phyloP scores from a whole-genome alignment of 2,329 filamentous ascomycete species.

The Escovopsis sp. region DNA sequence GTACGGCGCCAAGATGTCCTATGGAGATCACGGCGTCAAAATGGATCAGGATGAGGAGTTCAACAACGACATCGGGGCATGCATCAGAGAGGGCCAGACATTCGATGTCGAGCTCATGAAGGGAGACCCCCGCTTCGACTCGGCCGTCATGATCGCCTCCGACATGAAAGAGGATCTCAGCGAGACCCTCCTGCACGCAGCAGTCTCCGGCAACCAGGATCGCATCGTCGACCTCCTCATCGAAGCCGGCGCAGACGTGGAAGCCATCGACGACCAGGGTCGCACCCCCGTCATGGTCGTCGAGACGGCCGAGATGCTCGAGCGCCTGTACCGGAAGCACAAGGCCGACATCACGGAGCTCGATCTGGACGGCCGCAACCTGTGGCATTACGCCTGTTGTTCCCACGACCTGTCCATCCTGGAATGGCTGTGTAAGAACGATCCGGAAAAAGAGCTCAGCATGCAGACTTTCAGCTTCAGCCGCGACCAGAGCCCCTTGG shows the following conservation, averaged over 20 bases:
- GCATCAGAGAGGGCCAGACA: conserved; percentile 9
- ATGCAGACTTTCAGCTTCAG: conserved; percentile 9
- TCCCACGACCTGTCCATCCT: conserved; percentile 17
- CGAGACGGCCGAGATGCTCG: conserved; percentile 14
- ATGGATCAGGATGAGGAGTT: too few species aligned
- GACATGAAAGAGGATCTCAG: too few species aligned
- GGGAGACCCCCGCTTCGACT: conserved; percentile 18
- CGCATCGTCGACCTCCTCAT: conserved; percentile 16
- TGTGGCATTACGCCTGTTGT: conserved; percentile 24
- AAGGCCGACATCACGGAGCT: conserved; percentile 14
- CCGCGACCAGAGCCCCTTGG: conserved; percentile 16
- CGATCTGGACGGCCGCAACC: conserved; percentile 18
- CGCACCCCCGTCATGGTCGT: conserved; percentile 23
- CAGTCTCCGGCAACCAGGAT: conserved; percentile 12
- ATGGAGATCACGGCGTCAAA: too few species aligned
- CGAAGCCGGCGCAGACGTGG: conserved; percentile 14
- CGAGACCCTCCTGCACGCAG: conserved; percentile 5
- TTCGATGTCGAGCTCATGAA: conserved; percentile 14
- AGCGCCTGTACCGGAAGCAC: conserved; percentile 13
- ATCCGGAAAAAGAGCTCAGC: conserved; percentile 15
- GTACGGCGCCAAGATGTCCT: too few species aligned
- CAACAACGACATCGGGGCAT: too few species aligned
- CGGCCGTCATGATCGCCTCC: conserved; percentile 9
- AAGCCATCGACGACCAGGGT: conserved; percentile 12
- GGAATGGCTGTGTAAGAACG: conserved; percentile 16